Base-by-base conservation (phyloP, 2,329 filamentous ascomycete species). In the Chalara sp. region DNA sequence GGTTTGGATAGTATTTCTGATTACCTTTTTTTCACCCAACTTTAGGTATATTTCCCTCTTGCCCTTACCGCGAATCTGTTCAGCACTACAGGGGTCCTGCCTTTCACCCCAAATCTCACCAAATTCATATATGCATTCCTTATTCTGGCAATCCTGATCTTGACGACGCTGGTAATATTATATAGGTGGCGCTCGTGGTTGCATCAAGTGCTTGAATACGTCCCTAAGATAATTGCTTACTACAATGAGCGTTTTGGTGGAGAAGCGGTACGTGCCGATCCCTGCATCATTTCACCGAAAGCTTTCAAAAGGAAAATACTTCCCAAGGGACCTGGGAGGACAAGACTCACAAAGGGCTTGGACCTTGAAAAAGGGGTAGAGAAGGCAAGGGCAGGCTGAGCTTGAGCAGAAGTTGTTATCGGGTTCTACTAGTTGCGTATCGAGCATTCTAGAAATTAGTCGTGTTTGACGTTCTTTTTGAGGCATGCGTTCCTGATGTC, bases 11-110 rank as follows among this genome's bases (percentile, higher is more conserved):
- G 5, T 8, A 40, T n/a, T 13, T 21, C 39, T 52, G 31, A 48
- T 32, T n/a, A 5, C 13, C 31, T 29, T 13, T n/a, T 28, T n/a
- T 30, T 35, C 30, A 21, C 21, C 21, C 21, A 21, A 21, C 21
- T 21, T 21, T 48, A 52, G 50, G 29, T 39, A 12, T 48, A 31
- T 21, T 37, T 52, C 33, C 46, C 50, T 33, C 42, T 52, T n/a
- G 42, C 13, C n/a, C 32, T 52, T 42, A 42, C 40, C n/a, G 40
- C 50, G 5, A 33, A 21, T 35, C 7, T 52, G 11, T 52, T 46
- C 21, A 48, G 46, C 31, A 48, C 46, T 3, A 12, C 11, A 29
- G 50, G 32, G 6, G 50, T 52, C 41, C 31, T 52, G 28, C 46
- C 46, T 30, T 48, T 48, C 11, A 41, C 41, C 31, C 46, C 50